Conservation (phyloP, 2,329 filamentous ascomycete genomes). For the Akanthomyces uredinophilus region DNA sequence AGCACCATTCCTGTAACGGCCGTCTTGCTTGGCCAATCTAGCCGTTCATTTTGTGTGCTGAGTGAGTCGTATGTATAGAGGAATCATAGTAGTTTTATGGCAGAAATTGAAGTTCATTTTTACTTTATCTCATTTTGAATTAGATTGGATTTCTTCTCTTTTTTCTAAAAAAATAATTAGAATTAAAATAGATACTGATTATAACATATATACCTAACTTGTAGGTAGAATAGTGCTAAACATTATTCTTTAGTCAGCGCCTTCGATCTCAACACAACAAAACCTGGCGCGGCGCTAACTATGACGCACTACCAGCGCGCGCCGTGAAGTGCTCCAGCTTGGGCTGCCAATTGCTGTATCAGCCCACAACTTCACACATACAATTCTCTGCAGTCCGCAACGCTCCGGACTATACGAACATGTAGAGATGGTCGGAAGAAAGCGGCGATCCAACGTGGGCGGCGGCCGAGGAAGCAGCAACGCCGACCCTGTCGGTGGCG, state of each 20-base stretch:
- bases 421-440: conserved; percentile 29
- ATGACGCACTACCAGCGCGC: conserved; percentile 24
- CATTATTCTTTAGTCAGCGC: no score
- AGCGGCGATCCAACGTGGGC: conserved; percentile 22
- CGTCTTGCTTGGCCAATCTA: no score
- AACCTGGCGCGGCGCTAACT: conserved; percentile 1
- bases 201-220: no score
- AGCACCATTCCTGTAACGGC: no score
- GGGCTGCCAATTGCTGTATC: not conserved
- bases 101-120: no score
- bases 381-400: conserved; percentile 4
- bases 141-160: no score
- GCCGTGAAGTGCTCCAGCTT: conserved; percentile 14
- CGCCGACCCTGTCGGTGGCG: conserved; percentile 18
- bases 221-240: no score
- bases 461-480: conserved; percentile 15
- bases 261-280: no score
- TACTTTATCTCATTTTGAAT: no score
- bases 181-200: no score
- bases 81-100: no score
- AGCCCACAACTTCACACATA: not conserved
- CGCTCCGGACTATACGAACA: not conserved
- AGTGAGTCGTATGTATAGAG: not conserved
- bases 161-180: no score
- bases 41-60: not conserved